Base-by-base conservation (phyloP, 2,329 filamentous ascomycete genomes). In the Fusarium sp. region DNA sequence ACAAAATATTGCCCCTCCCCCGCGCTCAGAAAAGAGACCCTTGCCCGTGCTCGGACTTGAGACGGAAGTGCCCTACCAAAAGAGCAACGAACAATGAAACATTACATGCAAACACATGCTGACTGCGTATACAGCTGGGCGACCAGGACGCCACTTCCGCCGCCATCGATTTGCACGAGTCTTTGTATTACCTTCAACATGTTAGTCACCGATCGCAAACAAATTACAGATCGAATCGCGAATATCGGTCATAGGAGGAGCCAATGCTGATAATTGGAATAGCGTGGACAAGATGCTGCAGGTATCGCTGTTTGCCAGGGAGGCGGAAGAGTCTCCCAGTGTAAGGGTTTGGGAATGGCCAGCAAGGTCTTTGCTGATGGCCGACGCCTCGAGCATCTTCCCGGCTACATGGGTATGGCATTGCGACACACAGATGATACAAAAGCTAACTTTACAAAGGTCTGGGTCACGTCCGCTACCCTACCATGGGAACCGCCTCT, bases 291-390 rank as follows among this genome's bases (percentile, higher is more conserved):
- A 80, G 94, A 97, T 90, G 94, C 94, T 52, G 92, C 90, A 58
- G 94, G 94, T 69, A 95, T 97, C 73, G 89, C 94, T 84, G 74
- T 94, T 85, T 85, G 91, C 87, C 73, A 86, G 83, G 92, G 34
- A 37, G 34, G 92, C 37, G 94, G 94, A 67, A 87, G 93, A 45
- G 91, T 97, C 72, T 95, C 91, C 79, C 93, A 97, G 78, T 92
- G 92, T 84, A 98, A 98, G 83, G 94, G 94, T 71, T 94, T 94
- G 77, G 94, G 94, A 58, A 91, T 97, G 87, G 94, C 69, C 25
- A 49, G 57, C 49, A 70, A 72, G 78, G 94, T 97, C 73, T 97
- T 97, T 81, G 86, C 91, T 56, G 92, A 97, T 70, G 94, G 93
- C 71, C 86, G 88, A 63, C 88, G 92, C 67, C 85, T 94, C 42